Evolutionary conservation across 371 early-diverging fungal species (phyloP).

Genomic region (Sporodiniella umbellata): DNA sequence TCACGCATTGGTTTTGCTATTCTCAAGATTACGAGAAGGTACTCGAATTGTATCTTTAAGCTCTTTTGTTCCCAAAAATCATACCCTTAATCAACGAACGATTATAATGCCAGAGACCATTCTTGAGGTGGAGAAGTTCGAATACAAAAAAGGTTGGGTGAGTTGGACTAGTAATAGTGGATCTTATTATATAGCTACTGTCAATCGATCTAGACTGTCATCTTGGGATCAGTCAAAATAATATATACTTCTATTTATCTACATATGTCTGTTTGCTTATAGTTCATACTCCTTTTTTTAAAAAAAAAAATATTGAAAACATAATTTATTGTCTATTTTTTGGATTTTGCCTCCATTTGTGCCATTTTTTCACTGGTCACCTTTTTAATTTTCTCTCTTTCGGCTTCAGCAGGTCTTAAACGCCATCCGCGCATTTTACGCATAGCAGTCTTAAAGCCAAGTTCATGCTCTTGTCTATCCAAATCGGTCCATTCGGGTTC

Average conservation of each 20-base stretch:
- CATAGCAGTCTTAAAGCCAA: conserved; percentile 53
- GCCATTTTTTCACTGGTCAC: conserved; percentile 18
- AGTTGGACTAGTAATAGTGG: conserved; percentile 91
- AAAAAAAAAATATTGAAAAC: not conserved
- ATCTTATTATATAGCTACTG: conserved; percentile 76
- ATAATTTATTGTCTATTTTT: not conserved
- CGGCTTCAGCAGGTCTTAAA: conserved; percentile 44
- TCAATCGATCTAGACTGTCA: conserved; percentile 61
- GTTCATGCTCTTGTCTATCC: conserved; percentile 45
- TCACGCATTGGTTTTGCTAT: conserved; percentile 71
- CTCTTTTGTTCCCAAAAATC: conserved; percentile 74
- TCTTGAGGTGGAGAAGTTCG: conserved; percentile 63
- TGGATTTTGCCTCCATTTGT: conserved; percentile 7
- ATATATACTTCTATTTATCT: too few species aligned
- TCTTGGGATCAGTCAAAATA: not conserved
- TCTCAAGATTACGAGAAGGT: conserved; percentile 86
- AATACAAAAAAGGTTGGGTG: conserved; percentile 75
- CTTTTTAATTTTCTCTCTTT: conserved; percentile 29
- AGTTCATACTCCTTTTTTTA: too few species aligned
- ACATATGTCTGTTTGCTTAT: too few species aligned
- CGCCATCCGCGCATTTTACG: conserved; percentile 80
- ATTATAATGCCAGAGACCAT: conserved; percentile 79
- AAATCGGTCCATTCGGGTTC: conserved; percentile 51
- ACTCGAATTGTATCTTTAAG: conserved; percentile 74
- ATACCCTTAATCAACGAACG: conserved; percentile 69